Conservation (phyloP, 2,329 filamentous ascomycete species). For the Pyrenochaeta sp. region DNA sequence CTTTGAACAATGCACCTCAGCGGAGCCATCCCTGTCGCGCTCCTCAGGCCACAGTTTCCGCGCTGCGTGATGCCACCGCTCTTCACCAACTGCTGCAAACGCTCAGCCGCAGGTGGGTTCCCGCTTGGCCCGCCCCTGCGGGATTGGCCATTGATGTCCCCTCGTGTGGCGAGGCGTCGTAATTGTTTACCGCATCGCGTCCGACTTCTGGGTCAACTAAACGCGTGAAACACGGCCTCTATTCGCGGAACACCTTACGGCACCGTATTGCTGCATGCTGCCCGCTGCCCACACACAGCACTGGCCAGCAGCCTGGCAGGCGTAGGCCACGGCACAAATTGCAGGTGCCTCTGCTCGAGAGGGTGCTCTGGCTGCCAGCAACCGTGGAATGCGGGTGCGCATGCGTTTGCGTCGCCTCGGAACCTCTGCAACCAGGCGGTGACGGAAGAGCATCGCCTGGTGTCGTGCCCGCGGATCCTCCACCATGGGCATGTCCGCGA, state of each 20-base stretch:
- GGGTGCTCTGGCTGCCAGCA: slow-evolving; percentile 11
- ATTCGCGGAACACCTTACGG: slow-evolving; percentile 16
- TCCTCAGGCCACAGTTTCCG: slow-evolving; percentile 16
- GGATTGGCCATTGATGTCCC: slow-evolving; percentile 16
- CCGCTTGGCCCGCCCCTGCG: slow-evolving; percentile 17
- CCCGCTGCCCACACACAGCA: slow-evolving; percentile 12
- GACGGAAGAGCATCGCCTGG: slow-evolving; percentile 22
- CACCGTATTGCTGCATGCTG: slow-evolving; percentile 6
- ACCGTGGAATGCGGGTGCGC: slow-evolving; percentile 31
- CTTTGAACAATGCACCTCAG: slow-evolving; percentile 29
- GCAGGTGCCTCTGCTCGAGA: slow-evolving; percentile 11
- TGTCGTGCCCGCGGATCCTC: slow-evolving; percentile 33
- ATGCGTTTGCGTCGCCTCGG: slow-evolving; percentile 25
- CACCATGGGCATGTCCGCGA: too few relatives aligned
- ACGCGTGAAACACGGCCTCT: slow-evolving; percentile 24
- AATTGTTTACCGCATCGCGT: slow-evolving; percentile 27
- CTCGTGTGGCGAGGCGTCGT: slow-evolving; percentile 12
- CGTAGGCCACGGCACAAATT: slow-evolving; percentile 10
- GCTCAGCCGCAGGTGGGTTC: slow-evolving; percentile 38
- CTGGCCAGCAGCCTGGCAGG: too few relatives aligned
- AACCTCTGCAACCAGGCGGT: slow-evolving; percentile 20
- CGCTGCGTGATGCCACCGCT: slow-evolving; percentile 23
- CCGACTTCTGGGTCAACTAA: slow-evolving; percentile 27
- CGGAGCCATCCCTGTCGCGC: slow-evolving; percentile 21
- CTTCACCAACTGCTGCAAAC: slow-evolving; percentile 37